Conservation (phyloP, 345 rosid genomes). For the Rhodomyrtus tomentosa region DNA sequence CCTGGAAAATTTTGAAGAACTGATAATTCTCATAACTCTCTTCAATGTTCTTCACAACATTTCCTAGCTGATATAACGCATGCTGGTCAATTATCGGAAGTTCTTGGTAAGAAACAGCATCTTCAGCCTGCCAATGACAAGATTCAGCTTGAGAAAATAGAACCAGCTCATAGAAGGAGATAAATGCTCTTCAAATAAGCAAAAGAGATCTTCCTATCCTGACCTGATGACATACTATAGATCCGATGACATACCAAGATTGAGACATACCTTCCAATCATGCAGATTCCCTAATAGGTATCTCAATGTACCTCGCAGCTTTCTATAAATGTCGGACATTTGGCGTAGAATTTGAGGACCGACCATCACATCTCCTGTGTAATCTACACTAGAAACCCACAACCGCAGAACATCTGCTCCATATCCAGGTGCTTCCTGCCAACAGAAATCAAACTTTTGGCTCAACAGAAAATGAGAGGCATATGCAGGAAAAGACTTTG, state of each 20-base stretch:
- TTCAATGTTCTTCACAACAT: constrained; percentile 59
- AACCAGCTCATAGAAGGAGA: background rate
- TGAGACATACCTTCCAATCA: constrained; percentile 71
- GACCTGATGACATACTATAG: background rate
- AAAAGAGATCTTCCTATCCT: background rate
- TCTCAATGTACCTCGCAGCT: constrained; percentile 85
- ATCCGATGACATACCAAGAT: background rate
- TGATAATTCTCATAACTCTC: constrained; percentile 76
- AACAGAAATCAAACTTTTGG: constrained; percentile 9
- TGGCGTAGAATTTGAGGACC: constrained; percentile 83
- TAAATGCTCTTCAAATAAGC: background rate
- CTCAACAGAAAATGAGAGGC: background rate
- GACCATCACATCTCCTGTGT: constrained; percentile 71
- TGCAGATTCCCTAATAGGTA: constrained; percentile 91
- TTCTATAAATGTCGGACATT: constrained; percentile 88
- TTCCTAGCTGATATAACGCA: constrained; percentile 82
- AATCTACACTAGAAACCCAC: constrained; percentile 99
- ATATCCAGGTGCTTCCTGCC: constrained; percentile 84
- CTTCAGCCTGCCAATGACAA: constrained; percentile 49
- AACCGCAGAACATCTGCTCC: constrained; percentile 95
- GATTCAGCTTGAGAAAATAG: background rate
- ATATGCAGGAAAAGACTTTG: background rate
- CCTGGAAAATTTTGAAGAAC: constrained; percentile 93
- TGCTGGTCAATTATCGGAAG: constrained; percentile 87
- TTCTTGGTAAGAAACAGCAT: constrained; percentile 57